These are phyloP conservation scores for Coniochaeta ligniaria DNA, from an alignment of 2,329 filamentous ascomycete genomes.

Conservation along the genomic window DNA sequence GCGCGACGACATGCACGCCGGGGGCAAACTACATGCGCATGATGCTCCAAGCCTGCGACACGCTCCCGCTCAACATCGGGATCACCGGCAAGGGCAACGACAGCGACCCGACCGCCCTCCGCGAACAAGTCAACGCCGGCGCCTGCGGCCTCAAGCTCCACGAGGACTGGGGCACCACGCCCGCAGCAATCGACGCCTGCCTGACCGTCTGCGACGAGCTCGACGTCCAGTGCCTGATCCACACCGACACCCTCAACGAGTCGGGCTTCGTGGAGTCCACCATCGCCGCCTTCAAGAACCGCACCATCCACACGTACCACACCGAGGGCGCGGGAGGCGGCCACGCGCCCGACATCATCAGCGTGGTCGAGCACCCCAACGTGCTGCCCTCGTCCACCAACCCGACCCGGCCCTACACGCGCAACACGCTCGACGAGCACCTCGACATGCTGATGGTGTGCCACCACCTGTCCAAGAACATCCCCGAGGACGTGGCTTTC, in stretches of 20 bases:
- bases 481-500: conserved; percentile 92
- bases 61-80: conserved; percentile 76
- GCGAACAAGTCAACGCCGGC: conserved; percentile 75
- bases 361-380: conserved; percentile 80
- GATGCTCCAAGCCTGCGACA: conserved; percentile 85
- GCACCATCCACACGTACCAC: conserved; percentile 94
- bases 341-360: conserved; percentile 93
- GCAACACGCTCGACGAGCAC: conserved; percentile 92
- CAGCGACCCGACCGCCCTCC: conserved; percentile 59
- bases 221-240: conserved; percentile 89
- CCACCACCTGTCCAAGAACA: conserved; percentile 87
- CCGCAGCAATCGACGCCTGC: conserved; percentile 84
- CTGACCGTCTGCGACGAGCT: conserved; percentile 80
- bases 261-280: conserved; percentile 95
- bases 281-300: conserved; percentile 73
- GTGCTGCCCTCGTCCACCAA: conserved; percentile 89
- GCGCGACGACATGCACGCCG: conserved; percentile 89
- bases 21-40: conserved; percentile 74
- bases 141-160: conserved; percentile 89
- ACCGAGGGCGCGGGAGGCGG: conserved; percentile 93
- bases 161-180: conserved; percentile 92
- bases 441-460: conserved; percentile 99
- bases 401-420: conserved; percentile 82
- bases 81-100: conserved; percentile 96
- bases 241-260: conserved; percentile 94